A percentile compares a stretch with the other conserved stretches of the same genome.
phyloP scores from a whole-genome alignment of 768 basidiomycete species.

The Cyclocybe aegerita region DNA sequence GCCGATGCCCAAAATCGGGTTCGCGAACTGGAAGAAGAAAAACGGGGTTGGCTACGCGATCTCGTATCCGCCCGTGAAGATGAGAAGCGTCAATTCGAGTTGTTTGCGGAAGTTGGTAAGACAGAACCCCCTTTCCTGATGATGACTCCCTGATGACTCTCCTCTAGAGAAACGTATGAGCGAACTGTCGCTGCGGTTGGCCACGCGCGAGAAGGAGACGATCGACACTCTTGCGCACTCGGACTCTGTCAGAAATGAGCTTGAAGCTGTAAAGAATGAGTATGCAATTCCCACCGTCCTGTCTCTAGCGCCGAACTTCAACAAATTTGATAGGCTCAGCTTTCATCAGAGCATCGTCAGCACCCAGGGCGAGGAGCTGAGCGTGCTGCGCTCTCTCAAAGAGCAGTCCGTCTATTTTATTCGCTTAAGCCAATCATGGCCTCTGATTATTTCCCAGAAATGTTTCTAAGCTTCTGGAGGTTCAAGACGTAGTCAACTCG shows the following conservation, averaged over 20 bases:
- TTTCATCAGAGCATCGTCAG: slow-evolving; percentile 7
- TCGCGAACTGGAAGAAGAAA: slow-evolving; percentile 35
- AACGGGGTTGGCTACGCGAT: slow-evolving; percentile 19
- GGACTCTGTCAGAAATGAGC: slow-evolving; percentile 18
- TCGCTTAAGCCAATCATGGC: neutral
- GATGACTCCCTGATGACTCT: neutral
- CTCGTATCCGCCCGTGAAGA: slow-evolving; percentile 15
- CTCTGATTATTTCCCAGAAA: slow-evolving; percentile 8
- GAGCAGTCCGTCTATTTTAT: slow-evolving; percentile 16
- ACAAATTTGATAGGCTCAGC: slow-evolving; percentile 8
- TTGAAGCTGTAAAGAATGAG: slow-evolving; percentile 19
- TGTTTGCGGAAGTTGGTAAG: slow-evolving; percentile 12
- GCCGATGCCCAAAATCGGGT: slow-evolving; percentile 30
- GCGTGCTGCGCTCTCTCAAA: slow-evolving; percentile 13
- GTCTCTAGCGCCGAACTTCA: neutral
- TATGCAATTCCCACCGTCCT: neutral
- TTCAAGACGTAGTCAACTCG: slow-evolving; percentile 22
- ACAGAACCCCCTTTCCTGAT: neutral
- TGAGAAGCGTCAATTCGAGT: slow-evolving; percentile 12
- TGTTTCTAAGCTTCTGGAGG: slow-evolving; percentile 16
- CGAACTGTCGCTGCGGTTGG: slow-evolving; percentile 21
- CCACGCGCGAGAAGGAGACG: slow-evolving; percentile 27
- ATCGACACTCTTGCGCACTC: slow-evolving; percentile 23
- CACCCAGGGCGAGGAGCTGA: slow-evolving; percentile 11
- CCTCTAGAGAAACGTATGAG: slow-evolving; percentile 22